phyloP scores from a whole-genome alignment of 2,329 filamentous ascomycete species.

The Pseudohalonectria lignicola region DNA sequence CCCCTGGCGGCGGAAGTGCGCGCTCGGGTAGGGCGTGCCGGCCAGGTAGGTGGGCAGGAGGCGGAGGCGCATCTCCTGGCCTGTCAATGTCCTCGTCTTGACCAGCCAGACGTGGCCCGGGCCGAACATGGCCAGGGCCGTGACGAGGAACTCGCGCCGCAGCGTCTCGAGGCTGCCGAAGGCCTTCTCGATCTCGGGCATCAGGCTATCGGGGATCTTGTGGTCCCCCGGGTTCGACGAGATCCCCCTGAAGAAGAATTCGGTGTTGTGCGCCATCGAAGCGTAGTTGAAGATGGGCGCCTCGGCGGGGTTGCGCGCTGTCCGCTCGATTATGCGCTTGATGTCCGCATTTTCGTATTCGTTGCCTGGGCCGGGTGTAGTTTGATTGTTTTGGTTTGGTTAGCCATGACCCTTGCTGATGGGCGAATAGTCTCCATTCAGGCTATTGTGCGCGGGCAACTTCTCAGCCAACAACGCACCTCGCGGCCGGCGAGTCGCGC shows the following conservation, averaged over 20 bases:
- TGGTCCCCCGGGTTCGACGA: conserved; percentile 13
- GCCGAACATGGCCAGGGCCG: conserved; percentile 85
- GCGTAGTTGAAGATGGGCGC: conserved; percentile 91
- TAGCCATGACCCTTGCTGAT: no score
- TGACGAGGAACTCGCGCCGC: conserved; percentile 66
- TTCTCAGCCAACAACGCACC: not conserved
- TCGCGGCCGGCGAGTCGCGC: not conserved
- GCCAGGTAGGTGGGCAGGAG: conserved; percentile 86
- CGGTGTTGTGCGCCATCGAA: conserved; percentile 89
- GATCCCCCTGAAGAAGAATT: conserved; percentile 64
- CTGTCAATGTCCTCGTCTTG: conserved; percentile 20
- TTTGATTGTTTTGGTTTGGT: no score
- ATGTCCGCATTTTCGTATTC: conserved; percentile 38
- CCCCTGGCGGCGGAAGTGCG: conserved; percentile 64
- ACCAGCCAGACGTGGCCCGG: conserved; percentile 97
- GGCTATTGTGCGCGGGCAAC: not conserved
- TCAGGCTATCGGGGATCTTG: conserved; percentile 44
- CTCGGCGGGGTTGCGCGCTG: conserved; percentile 65
- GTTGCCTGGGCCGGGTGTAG: conserved; percentile 41
- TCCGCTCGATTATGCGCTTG: conserved; percentile 60
- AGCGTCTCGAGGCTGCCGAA: conserved; percentile 82
- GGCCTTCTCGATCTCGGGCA: conserved; percentile 48
- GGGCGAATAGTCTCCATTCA: no score
- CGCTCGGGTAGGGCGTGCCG: conserved; percentile 75
- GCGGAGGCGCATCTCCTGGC: conserved; percentile 31